Percentiles rank a stretch among this genome's conserved stretches.
Conservation (phyloP, 371 early-diverging fungal genomes). For the Rhizomucor pusillus region DNA sequence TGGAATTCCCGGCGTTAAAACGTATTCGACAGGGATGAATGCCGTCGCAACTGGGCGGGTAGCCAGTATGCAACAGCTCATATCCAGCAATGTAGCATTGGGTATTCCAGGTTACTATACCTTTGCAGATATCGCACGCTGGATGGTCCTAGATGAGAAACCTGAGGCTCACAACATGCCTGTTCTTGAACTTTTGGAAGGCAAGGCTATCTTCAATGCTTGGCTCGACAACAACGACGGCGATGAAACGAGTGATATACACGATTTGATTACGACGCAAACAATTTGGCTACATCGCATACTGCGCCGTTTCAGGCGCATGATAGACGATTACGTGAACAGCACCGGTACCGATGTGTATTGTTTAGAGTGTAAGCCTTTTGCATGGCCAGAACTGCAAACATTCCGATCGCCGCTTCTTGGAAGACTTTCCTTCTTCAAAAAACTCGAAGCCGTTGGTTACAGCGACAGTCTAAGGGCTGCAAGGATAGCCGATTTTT, state of each 20-base stretch:
- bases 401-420: constrained; percentile 16
- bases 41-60: constrained; percentile 12
- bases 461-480: constrained; percentile 22
- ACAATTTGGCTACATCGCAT: constrained; percentile 1
- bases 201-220: too few relatives aligned
- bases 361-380: constrained; percentile 19
- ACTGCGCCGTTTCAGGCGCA: constrained; percentile 10
- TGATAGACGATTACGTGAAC: constrained; percentile 12
- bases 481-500: constrained; percentile 25
- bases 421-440: constrained; percentile 35
- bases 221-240: neutral
- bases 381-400: constrained; percentile 22
- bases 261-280: neutral
- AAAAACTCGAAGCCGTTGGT: constrained; percentile 29
- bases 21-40: constrained; percentile 9
- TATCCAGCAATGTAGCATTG: constrained; percentile 35
- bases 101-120: constrained; percentile 34
- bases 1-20: constrained; percentile 8
- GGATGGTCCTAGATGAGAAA: constrained; percentile 14
- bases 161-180: too few relatives aligned
- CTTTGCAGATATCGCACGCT: constrained; percentile 18
- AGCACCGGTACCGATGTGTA: constrained; percentile 10
- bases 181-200: too few relatives aligned
- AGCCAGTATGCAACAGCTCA: constrained; percentile 21
- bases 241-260: neutral